Evolutionary conservation across 106 monocot species (phyloP).

Genomic region (Apostasia shenzhenica): DNA sequence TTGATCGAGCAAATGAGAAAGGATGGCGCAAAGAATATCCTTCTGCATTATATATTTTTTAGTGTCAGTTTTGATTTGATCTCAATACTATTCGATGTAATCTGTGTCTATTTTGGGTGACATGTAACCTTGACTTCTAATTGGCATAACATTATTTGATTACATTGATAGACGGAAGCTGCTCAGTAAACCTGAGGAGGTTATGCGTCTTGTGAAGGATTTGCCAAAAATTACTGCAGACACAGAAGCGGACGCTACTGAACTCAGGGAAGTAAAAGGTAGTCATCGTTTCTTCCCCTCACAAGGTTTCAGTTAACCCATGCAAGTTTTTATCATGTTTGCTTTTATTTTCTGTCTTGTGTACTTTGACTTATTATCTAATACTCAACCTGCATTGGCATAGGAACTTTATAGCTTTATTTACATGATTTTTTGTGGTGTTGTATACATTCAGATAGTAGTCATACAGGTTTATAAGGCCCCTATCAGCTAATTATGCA

Average conservation of each 20-base stretch:
- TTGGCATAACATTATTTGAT: slow-evolving; percentile 36
- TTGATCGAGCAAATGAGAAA: slow-evolving; percentile 65
- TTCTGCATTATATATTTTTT: slow-evolving; percentile 17
- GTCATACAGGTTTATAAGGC: no score
- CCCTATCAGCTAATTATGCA: no score
- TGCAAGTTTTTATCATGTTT: no score
- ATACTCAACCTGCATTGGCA: no score
- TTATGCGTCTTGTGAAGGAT: slow-evolving; percentile 43
- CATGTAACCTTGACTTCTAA: slow-evolving; percentile 46
- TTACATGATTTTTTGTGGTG: no score
- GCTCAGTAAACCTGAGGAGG: slow-evolving; percentile 45
- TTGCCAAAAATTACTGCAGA: slow-evolving; percentile 55
- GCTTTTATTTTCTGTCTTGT: no score
- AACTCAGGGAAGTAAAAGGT: neutral
- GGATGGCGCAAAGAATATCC: slow-evolving; percentile 92
- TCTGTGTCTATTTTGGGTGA: neutral
- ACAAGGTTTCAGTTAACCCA: no score
- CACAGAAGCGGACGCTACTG: slow-evolving; percentile 10
- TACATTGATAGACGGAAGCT: slow-evolving; percentile 49
- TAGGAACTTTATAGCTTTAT: no score
- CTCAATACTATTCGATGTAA: neutral
- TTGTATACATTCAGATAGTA: no score
- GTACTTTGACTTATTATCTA: no score
- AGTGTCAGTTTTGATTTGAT: neutral
- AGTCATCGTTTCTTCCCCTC: neutral